phyloP scores from a whole-genome alignment of 129 eudicot genomes.

The Flaveria sonorensis region DNA sequence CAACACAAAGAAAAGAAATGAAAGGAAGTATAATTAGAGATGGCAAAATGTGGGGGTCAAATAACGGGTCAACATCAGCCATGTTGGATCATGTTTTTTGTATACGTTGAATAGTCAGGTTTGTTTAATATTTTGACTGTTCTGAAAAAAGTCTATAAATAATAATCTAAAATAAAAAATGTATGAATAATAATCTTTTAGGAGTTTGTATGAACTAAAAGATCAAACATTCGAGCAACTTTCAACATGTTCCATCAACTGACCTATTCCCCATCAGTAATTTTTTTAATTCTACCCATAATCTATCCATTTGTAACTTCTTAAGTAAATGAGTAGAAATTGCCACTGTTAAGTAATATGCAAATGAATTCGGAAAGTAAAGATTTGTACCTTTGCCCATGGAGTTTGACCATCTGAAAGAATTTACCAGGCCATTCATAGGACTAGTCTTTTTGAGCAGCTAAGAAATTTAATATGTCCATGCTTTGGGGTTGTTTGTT shows the following conservation, averaged over 20 bases:
- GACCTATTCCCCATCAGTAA: neutral
- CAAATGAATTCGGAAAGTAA: neutral
- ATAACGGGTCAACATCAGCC: neutral
- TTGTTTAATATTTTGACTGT: neutral
- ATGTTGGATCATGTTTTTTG: neutral
- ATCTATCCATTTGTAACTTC: no score
- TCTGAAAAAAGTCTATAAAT: neutral
- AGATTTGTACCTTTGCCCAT: conserved; percentile 53
- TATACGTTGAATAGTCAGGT: neutral
- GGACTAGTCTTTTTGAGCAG: conserved; percentile 45
- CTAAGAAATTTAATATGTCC: conserved; percentile 71
- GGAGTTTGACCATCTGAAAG: conserved; percentile 47
- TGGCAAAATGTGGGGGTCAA: neutral
- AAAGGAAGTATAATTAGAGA: neutral
- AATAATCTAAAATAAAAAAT: neutral
- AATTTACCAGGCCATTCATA: conserved; percentile 43
- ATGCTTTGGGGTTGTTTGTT: conserved; percentile 33
- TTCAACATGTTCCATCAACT: neutral
- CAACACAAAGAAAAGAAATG: neutral
- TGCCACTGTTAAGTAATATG: neutral
- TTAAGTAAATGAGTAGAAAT: neutral
- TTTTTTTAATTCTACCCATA: no score
- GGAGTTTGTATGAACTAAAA: neutral
- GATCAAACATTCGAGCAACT: neutral
- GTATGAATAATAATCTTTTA: neutral